phyloP scores from a whole-genome alignment of 805 yeast species.

The Zygosaccharomyces bisporus region DNA sequence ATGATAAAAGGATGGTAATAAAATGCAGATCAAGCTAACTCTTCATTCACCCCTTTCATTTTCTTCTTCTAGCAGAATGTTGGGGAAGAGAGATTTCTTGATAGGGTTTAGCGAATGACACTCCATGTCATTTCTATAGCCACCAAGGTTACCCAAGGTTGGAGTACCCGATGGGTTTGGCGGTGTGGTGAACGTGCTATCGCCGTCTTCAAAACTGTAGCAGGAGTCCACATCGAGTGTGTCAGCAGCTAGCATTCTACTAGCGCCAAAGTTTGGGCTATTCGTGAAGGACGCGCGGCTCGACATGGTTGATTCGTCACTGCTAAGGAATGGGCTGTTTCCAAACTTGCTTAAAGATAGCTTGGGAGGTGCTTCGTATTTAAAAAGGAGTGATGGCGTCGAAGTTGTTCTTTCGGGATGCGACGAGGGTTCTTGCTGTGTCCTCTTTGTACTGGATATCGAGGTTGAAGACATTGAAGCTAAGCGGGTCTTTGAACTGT shows the following conservation, averaged over 20 bases:
- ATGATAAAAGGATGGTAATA: background rate
- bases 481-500: slow-evolving; percentile 33
- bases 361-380: slow-evolving; percentile 30
- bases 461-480: slow-evolving; percentile 21
- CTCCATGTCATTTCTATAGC: slow-evolving; percentile 3
- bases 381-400: slow-evolving; percentile 13
- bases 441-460: slow-evolving; percentile 12
- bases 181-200: slow-evolving; percentile 17
- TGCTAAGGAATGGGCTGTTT: slow-evolving; percentile 12
- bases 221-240: slow-evolving; percentile 20
- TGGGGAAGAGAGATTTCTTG: slow-evolving; percentile 18
- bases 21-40: background rate
- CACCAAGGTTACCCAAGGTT: background rate
- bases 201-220: slow-evolving; percentile 22
- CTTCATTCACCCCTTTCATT: slow-evolving; percentile 10
- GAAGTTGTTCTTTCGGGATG: slow-evolving; percentile 8
- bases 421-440: slow-evolving; percentile 5
- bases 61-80: slow-evolving; percentile 20
- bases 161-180: slow-evolving; percentile 9
- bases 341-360: slow-evolving; percentile 21
- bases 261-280: slow-evolving; percentile 23
- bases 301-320: slow-evolving; percentile 16
- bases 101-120: slow-evolving; percentile 14
- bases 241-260: slow-evolving; percentile 21
- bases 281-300: slow-evolving; percentile 15